These are phyloP conservation scores for Astragalus membranaceus DNA, from an alignment of 306 rosid species.

Conservation along the genomic window DNA sequence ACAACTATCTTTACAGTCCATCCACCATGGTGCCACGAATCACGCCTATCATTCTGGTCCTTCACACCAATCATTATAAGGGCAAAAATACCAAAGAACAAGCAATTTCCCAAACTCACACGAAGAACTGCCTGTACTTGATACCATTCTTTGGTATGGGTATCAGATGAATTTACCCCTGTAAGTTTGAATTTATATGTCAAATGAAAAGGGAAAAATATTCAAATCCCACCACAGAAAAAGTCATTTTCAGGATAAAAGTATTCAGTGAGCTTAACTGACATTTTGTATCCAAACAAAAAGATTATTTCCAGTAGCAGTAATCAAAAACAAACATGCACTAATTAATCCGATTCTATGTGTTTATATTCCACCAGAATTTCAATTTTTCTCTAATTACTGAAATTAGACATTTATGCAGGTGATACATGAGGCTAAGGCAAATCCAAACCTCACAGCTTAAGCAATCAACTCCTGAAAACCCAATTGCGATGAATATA, in stretches of 20 bases:
- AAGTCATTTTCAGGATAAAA: neutral
- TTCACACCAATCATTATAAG: constrained; percentile 93
- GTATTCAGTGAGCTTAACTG: neutral
- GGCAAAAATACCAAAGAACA: constrained; percentile 67
- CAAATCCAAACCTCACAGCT: constrained; percentile 8
- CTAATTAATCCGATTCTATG: neutral
- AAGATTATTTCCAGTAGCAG: neutral
- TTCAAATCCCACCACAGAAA: neutral
- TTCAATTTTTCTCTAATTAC: constrained; percentile 5
- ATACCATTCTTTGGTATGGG: constrained; percentile 67
- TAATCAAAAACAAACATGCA: neutral
- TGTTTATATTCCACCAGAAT: neutral
- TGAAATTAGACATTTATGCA: neutral
- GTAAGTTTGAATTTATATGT: constrained; percentile 1
- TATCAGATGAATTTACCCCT: constrained; percentile 69
- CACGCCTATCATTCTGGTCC: constrained; percentile 89
- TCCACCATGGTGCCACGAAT: constrained; percentile 96
- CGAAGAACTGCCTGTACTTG: constrained; percentile 91
- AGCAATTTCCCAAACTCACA: constrained; percentile 86
- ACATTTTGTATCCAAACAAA: neutral
- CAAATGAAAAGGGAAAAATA: neutral
- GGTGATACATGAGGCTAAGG: neutral
- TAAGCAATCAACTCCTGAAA: neutral
- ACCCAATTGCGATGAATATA: neutral
- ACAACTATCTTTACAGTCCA: constrained; percentile 74